Conservation (phyloP, 2,329 filamentous ascomycete genomes). For the Venturia pyrina region DNA sequence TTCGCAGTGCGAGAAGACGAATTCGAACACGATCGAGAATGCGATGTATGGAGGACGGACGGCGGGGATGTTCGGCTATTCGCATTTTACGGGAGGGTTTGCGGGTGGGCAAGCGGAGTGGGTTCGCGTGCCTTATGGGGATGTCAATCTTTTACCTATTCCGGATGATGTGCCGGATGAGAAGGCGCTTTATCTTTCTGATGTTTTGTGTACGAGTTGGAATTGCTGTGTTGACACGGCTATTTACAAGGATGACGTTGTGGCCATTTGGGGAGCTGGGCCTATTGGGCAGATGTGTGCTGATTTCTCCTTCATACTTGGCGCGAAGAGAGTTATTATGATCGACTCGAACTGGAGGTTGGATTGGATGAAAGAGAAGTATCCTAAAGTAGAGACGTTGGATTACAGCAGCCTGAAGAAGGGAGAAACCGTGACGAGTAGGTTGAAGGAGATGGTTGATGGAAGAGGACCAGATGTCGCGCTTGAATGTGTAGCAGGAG, state of each 20-base stretch:
- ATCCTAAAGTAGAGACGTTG: constrained; percentile 56
- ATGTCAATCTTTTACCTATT: constrained; percentile 71
- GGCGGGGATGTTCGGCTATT: constrained; percentile 49
- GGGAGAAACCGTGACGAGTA: constrained; percentile 56
- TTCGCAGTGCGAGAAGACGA: constrained; percentile 72
- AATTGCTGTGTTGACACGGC: constrained; percentile 75
- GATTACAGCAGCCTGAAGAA: constrained; percentile 57
- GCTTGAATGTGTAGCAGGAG: constrained; percentile 57
- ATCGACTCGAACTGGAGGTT: constrained; percentile 67
- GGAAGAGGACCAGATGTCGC: constrained; percentile 62
- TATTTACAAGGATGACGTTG: constrained; percentile 65
- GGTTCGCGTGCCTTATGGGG: constrained; percentile 68
- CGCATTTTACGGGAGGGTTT: constrained; percentile 72
- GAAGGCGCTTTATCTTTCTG: constrained; percentile 70
- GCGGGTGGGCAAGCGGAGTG: constrained; percentile 84
- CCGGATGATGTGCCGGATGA: constrained; percentile 75
- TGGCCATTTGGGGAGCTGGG: constrained; percentile 80
- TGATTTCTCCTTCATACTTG: constrained; percentile 57
- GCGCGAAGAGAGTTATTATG: constrained; percentile 65
- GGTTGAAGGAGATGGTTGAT: constrained; percentile 62
- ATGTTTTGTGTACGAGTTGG: constrained; percentile 71
- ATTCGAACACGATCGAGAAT: constrained; percentile 59
- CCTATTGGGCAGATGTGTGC: constrained; percentile 76
- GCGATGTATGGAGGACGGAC: constrained; percentile 72
- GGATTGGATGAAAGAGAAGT: constrained; percentile 54